Conservation (phyloP, 2,329 filamentous ascomycete genomes). For the Fusarium coicis region DNA sequence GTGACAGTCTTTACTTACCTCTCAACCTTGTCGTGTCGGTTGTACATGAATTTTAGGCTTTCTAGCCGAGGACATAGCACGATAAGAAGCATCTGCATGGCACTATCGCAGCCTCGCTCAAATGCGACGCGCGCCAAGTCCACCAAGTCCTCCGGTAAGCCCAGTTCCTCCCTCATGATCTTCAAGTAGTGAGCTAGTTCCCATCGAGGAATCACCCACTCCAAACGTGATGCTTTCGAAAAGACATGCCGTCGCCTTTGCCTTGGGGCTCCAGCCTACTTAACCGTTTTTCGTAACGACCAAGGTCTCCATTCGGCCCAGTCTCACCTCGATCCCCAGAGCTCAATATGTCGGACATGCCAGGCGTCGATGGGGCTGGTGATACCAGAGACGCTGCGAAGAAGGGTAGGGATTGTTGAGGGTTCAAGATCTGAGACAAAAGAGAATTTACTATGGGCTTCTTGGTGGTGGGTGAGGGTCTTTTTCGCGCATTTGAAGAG, state of each 20-base stretch:
- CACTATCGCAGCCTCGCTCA: neutral
- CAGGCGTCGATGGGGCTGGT: neutral
- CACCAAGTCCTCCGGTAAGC: neutral
- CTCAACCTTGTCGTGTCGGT: neutral
- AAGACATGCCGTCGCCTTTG: neutral
- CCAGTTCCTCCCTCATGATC: neutral
- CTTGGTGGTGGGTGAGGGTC: neutral
- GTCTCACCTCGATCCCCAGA: neutral
- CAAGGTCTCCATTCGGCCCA: neutral
- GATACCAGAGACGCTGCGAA: neutral
- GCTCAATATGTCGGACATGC: neutral
- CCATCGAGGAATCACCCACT: neutral
- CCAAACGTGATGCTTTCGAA: fast-evolving
- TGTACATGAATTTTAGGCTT: neutral
- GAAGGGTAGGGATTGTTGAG: neutral
- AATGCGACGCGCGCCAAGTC: neutral
- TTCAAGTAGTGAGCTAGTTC: neutral
- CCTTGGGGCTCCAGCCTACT: neutral
- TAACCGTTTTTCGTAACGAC: neutral
- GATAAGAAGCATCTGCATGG: neutral
- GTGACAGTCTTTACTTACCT: neutral
- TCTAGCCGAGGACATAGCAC: neutral
- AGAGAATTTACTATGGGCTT: neutral
- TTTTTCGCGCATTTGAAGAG: neutral
- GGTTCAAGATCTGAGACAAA: neutral